Percentiles rank a stretch among this genome's conserved stretches.
These are phyloP conservation scores for Rhodosorus marinus DNA, from an alignment of 23 red algal genomes.

Conservation along the genomic window DNA sequence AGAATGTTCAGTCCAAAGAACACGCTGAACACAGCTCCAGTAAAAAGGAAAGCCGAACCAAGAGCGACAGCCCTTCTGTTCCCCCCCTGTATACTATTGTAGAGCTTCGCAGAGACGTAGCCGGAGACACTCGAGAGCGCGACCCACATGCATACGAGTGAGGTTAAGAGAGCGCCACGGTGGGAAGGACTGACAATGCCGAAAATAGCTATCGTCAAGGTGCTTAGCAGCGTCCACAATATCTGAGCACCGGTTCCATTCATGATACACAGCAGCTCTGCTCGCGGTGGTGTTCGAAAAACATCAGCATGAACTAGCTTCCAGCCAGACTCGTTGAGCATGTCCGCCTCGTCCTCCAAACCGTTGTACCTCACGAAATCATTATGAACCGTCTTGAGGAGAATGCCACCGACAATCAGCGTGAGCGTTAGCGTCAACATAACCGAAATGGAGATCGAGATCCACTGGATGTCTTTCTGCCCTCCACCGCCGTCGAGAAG, in stretches of 20 bases:
- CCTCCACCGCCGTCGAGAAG: constrained; percentile 47
- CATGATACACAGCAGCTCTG: constrained; percentile 49
- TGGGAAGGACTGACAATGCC: constrained; percentile 83
- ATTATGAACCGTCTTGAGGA: constrained; percentile 68
- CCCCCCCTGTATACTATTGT: constrained; percentile 43
- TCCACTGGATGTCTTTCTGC: constrained; percentile 72
- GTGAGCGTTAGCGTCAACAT: constrained; percentile 79
- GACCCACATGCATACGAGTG: constrained; percentile 74
- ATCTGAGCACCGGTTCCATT: constrained; percentile 67
- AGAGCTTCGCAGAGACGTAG: constrained; percentile 53
- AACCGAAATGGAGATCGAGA: constrained; percentile 81
- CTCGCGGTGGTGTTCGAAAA: constrained; percentile 48
- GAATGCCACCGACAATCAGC: constrained; percentile 81
- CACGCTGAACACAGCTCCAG: constrained; percentile 41
- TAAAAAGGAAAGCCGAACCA: constrained; percentile 62
- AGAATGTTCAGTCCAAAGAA: constrained; percentile 73
- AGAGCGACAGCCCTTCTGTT: constrained; percentile 72
- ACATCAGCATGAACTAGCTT: constrained; percentile 98
- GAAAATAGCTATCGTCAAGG: constrained; percentile 51
- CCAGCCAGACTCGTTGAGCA: constrained; percentile 89
- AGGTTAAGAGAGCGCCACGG: constrained; percentile 73
- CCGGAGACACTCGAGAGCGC: constrained; percentile 34
- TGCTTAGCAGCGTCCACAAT: constrained; percentile 32
- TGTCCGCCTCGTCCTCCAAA: constrained; percentile 75
- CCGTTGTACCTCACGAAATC: constrained; percentile 92